Conservation (phyloP, 768 basidiomycete genomes). For the Fistulinella prunicolor region DNA sequence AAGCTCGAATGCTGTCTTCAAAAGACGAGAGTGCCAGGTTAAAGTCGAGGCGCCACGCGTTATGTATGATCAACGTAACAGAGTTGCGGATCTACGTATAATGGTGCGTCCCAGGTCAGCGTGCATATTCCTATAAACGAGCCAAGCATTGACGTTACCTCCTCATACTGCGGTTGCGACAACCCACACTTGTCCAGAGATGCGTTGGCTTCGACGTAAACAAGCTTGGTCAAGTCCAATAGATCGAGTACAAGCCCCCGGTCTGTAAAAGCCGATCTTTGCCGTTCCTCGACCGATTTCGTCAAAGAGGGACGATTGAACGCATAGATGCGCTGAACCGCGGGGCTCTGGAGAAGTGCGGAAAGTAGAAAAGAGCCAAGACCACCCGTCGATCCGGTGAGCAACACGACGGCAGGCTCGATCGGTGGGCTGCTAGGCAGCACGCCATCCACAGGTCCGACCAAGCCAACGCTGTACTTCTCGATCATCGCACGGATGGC, state of each 20-base stretch:
- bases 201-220: constrained; percentile 38
- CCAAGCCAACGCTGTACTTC: background rate
- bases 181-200: constrained; percentile 31
- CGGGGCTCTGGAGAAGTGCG: constrained; percentile 20
- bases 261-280: constrained; percentile 32
- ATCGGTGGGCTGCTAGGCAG: background rate
- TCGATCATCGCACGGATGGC: constrained; percentile 34
- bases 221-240: constrained; percentile 32
- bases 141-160: constrained; percentile 19
- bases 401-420: background rate
- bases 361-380: constrained; percentile 39
- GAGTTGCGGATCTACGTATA: constrained; percentile 17
- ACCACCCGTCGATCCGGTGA: constrained; percentile 45
- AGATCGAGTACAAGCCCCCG: constrained; percentile 30
- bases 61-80: too few species aligned
- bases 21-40: too few species aligned
- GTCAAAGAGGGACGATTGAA: constrained; percentile 28
- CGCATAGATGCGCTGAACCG: constrained; percentile 30
- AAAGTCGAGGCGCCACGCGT: too few species aligned
- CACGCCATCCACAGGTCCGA: background rate
- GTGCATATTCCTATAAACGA: too few species aligned
- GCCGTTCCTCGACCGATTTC: constrained; percentile 21
- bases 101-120: too few species aligned
- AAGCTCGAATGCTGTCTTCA: too few species aligned
- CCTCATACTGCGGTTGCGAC: constrained; percentile 19